These are phyloP conservation scores for Trypethelium eluteriae DNA, from an alignment of 495 filamentous ascomycete genomes.

Conservation along the genomic window DNA sequence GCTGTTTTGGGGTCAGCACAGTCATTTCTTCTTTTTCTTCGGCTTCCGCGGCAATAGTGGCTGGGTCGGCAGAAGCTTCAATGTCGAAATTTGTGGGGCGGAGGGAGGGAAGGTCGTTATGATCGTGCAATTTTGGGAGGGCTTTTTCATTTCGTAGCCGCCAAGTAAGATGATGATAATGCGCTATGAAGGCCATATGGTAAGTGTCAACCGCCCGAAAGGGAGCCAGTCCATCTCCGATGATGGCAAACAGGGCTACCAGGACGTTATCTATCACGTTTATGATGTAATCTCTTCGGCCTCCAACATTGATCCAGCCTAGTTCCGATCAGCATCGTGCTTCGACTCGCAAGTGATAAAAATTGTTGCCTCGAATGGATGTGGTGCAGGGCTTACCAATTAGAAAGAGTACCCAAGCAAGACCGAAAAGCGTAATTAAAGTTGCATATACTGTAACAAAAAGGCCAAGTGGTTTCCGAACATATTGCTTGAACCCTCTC, in stretches of 20 bases:
- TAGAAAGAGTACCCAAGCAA: conserved; percentile 76
- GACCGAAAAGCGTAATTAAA: conserved; percentile 69
- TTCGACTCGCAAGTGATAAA: too few species aligned
- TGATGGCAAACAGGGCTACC: conserved; percentile 67
- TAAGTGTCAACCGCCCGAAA: conserved; percentile 74
- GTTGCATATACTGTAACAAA: conserved; percentile 72
- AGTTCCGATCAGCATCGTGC: not conserved
- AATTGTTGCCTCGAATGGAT: not conserved
- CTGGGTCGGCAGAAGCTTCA: conserved; percentile 24
- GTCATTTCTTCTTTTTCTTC: conserved; percentile 44
- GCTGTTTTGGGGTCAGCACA: conserved; percentile 56
- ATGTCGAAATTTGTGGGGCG: conserved; percentile 8
- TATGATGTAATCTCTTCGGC: conserved; percentile 58
- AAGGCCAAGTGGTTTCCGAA: conserved; percentile 63
- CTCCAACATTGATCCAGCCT: conserved; percentile 71
- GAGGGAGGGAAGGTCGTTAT: conserved; percentile 57
- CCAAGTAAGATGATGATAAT: conserved; percentile 64
- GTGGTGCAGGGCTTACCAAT: conserved; percentile 42
- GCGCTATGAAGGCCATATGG: conserved; percentile 66
- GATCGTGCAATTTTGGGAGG: conserved; percentile 57
- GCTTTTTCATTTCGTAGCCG: conserved; percentile 54
- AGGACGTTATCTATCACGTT: conserved; percentile 71
- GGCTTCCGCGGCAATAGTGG: conserved; percentile 26
- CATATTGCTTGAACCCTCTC: conserved; percentile 69
- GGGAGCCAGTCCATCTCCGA: conserved; percentile 69